Evolutionary conservation across 495 filamentous ascomycete species (phyloP).

Genomic region (Antarctomyces pellizariae): DNA sequence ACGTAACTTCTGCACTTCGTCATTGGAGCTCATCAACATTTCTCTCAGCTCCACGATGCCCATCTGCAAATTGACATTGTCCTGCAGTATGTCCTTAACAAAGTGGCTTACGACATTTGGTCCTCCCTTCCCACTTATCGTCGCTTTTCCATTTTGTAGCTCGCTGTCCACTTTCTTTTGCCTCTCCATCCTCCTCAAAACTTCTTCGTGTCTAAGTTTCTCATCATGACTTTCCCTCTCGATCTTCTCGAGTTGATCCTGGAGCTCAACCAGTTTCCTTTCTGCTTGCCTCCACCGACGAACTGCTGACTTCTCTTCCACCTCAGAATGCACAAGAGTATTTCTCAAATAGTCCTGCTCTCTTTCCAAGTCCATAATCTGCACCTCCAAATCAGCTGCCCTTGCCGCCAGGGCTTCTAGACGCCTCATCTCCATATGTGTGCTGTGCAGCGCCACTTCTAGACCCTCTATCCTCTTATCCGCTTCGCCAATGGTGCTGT

Average conservation of each 20-base stretch:
- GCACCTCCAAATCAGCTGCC: slow-evolving; percentile 52
- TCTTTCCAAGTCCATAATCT: slow-evolving; percentile 51
- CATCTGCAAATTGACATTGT: slow-evolving; percentile 81
- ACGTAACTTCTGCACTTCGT: slow-evolving; percentile 68
- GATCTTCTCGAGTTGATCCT: slow-evolving; percentile 75
- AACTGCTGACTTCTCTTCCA: slow-evolving; percentile 50
- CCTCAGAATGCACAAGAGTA: slow-evolving; percentile 34
- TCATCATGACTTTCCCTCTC: slow-evolving; percentile 70
- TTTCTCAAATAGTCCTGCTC: slow-evolving; percentile 55
- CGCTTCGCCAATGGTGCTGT: slow-evolving; percentile 46
- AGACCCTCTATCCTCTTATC: slow-evolving; percentile 51
- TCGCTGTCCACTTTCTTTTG: slow-evolving; percentile 51
- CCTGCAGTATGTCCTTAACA: slow-evolving; percentile 82
- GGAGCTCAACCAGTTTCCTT: slow-evolving; percentile 40
- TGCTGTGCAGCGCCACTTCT: slow-evolving; percentile 45
- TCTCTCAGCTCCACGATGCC: slow-evolving; percentile 78
- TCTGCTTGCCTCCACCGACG: slow-evolving; percentile 71
- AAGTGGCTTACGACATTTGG: slow-evolving; percentile 68
- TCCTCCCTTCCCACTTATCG: slow-evolving; percentile 29
- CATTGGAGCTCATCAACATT: slow-evolving; percentile 78
- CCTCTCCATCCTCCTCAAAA: slow-evolving; percentile 59
- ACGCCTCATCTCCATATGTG: slow-evolving; percentile 49
- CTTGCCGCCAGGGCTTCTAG: slow-evolving; percentile 48
- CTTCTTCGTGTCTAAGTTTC: slow-evolving; percentile 55
- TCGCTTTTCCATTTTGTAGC: slow-evolving; percentile 47